These are phyloP conservation scores for Myxozyma monticola DNA, from an alignment of 805 yeast genomes.

Conservation along the genomic window DNA sequence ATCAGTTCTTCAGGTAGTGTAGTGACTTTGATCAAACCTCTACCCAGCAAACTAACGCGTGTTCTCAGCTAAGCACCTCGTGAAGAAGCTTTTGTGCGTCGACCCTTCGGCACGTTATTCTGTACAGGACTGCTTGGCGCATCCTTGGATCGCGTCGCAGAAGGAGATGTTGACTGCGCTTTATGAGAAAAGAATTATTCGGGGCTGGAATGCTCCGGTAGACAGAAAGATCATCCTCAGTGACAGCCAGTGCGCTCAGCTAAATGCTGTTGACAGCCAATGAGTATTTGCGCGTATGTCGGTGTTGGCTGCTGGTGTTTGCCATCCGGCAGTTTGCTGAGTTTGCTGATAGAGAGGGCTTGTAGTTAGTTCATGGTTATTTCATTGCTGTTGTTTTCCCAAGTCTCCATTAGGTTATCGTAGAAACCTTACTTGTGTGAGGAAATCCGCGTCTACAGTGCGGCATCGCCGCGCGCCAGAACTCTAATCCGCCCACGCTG, in stretches of 20 bases:
- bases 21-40: background rate
- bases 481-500: too few species aligned
- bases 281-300: too few species aligned
- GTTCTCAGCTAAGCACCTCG: slow-evolving; percentile 51
- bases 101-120: slow-evolving; percentile 44
- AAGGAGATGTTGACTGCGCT: slow-evolving; percentile 40
- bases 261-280: too few species aligned
- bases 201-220: slow-evolving; percentile 19
- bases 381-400: too few species aligned
- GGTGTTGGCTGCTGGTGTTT: too few species aligned
- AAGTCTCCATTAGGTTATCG: too few species aligned
- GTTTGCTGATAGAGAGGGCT: too few species aligned
- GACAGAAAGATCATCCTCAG: background rate
- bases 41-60: slow-evolving; percentile 20
- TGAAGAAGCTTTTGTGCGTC: slow-evolving; percentile 44
- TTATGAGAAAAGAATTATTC: slow-evolving; percentile 35
- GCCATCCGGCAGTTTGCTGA: too few species aligned
- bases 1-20: slow-evolving; percentile 35
- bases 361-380: too few species aligned
- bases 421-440: too few species aligned
- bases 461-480: too few species aligned
- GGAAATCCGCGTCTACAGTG: too few species aligned
- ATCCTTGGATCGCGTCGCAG: slow-evolving; percentile 52
- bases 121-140: slow-evolving; percentile 45
- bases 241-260: slow-evolving; percentile 1